phyloP scores from a whole-genome alignment of 75 land plant genomes.

The Pinus albicaulis region DNA sequence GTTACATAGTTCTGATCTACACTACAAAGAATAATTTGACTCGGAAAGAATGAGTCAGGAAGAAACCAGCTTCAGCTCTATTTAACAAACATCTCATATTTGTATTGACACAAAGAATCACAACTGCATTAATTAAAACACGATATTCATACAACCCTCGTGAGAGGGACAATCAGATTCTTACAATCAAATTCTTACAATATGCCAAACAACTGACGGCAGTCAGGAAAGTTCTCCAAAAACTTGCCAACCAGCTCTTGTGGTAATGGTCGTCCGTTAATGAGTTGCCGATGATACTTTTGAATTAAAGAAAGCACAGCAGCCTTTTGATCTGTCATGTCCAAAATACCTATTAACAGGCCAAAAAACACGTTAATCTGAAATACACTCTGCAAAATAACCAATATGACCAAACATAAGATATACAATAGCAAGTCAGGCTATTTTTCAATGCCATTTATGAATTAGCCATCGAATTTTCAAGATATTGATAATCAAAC shows the following conservation, averaged over 20 bases:
- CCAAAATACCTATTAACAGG: slow-evolving; percentile 22
- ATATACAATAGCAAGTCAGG: background rate
- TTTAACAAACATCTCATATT: background rate
- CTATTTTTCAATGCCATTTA: background rate
- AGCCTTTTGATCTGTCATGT: slow-evolving; percentile 19
- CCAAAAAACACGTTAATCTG: background rate
- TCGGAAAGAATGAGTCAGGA: background rate
- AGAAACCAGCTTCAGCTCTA: background rate
- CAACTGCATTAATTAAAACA: background rate
- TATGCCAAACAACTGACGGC: slow-evolving; percentile 18
- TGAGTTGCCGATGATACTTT: slow-evolving; percentile 23
- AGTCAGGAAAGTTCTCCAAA: slow-evolving; percentile 30
- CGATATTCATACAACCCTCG: slow-evolving; percentile 5
- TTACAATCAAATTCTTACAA: slow-evolving; percentile 1
- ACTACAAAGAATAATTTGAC: background rate
- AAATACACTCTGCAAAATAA: background rate
- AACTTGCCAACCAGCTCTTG: slow-evolving; percentile 25
- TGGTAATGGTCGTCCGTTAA: slow-evolving; percentile 12
- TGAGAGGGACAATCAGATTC: background rate
- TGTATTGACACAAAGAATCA: background rate
- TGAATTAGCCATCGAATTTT: background rate
- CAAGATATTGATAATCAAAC: background rate
- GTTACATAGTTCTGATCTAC: background rate
- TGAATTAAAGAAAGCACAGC: slow-evolving; percentile 26
- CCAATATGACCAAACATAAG: background rate